Percentiles rank a stretch among this genome's conserved stretches.
Evolutionary conservation across 1,284 basidiomycete genomes (phyloP).

Genomic region (Malassezia psittaci): DNA sequence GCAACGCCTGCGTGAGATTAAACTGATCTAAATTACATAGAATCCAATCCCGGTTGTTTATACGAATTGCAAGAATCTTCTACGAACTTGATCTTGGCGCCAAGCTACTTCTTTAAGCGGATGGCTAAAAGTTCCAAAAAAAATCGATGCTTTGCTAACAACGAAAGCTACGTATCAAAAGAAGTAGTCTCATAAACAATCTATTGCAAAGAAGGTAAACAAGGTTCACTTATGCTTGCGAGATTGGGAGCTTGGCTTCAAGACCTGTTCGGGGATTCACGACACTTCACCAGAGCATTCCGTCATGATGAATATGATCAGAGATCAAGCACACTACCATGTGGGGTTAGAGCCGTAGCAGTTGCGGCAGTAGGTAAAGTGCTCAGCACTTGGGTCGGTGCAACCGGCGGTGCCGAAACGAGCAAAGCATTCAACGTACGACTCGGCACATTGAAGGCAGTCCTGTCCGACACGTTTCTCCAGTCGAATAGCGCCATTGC

Average conservation of each 20-base stretch:
- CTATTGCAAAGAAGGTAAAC: no score
- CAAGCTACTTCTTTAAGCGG: no score
- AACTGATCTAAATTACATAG: not conserved
- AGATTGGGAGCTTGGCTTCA: no score
- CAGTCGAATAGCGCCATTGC: not conserved
- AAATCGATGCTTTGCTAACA: no score
- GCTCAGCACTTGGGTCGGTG: slow-evolving; percentile 14
- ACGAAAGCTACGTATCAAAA: no score
- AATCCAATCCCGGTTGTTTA: no score
- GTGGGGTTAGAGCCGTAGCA: slow-evolving; percentile 11
- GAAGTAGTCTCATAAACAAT: no score
- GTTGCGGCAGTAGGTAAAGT: slow-evolving; percentile 15
- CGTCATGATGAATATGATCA: not conserved
- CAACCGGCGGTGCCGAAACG: slow-evolving; percentile 9
- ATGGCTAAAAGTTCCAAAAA: no score
- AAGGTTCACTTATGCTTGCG: no score
- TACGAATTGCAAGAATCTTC: no score
- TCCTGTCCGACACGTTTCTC: not conserved
- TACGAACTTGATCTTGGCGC: no score
- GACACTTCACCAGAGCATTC: not conserved
- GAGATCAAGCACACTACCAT: slow-evolving; percentile 8
- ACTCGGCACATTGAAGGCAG: slow-evolving; percentile 10
- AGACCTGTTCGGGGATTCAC: not conserved
- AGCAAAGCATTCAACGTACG: slow-evolving; percentile 16
- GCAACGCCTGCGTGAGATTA: slow-evolving; percentile 10